These are phyloP conservation scores for Diaporthe amygdali DNA, from an alignment of 2,329 filamentous ascomycete species.

Conservation along the genomic window DNA sequence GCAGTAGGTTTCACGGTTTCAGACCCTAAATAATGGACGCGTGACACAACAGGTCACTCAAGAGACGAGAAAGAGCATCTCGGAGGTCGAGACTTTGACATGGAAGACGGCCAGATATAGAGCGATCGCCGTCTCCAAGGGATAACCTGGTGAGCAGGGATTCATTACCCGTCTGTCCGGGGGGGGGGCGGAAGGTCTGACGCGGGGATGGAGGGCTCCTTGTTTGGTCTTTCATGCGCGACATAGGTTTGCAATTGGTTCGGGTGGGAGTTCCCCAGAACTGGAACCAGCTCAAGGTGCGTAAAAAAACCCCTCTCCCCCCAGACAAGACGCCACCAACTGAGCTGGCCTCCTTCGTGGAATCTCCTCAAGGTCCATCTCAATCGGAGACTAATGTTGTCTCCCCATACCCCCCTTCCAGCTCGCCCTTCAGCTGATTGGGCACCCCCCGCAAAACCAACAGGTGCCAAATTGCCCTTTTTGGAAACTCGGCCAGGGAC, in stretches of 20 bases:
- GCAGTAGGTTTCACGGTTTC: not conserved
- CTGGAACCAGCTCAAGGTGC: not conserved
- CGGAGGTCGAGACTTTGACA: not conserved
- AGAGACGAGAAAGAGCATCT: not conserved
- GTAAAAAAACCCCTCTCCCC: not conserved
- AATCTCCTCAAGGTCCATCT: not conserved
- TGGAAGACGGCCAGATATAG: conserved; percentile 1
- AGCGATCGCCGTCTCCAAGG: not conserved
- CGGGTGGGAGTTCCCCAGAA: not conserved
- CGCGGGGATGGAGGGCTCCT: conserved; percentile 3
- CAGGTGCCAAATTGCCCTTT: not conserved
- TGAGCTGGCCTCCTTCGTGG: not conserved
- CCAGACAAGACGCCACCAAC: not conserved
- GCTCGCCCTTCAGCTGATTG: not conserved
- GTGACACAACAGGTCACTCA: not conserved
- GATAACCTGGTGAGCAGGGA: not conserved
- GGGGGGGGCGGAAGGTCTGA: not conserved
- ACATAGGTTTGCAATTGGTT: conserved; percentile 4
- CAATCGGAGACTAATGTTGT: not conserved
- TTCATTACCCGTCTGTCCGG: not conserved
- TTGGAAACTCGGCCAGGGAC: conserved; percentile 2
- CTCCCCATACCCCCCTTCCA: not conserved
- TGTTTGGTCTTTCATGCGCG: conserved; percentile 7
- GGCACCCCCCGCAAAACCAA: not conserved
- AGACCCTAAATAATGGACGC: not conserved